Conservation (phyloP, 2,329 filamentous ascomycete species). For the Fusarium avenaceum region DNA sequence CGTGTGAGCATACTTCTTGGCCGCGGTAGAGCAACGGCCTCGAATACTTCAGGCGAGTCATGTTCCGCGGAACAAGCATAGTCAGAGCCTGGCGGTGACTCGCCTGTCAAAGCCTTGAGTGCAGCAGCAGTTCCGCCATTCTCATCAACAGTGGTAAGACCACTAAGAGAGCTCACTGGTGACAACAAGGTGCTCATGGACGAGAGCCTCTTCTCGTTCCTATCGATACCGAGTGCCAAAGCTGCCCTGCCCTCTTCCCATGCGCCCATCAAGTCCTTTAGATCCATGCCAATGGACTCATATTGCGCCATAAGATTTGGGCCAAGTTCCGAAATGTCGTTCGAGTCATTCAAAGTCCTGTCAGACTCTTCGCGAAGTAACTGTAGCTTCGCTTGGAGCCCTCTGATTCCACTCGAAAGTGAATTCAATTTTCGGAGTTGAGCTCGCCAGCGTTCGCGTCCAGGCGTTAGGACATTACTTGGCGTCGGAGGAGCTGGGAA, state of each 20-base stretch:
- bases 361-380: slow-evolving; percentile 91
- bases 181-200: slow-evolving; percentile 72
- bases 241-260: slow-evolving; percentile 92
- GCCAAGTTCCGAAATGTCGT: slow-evolving; percentile 80
- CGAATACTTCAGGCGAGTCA: slow-evolving; percentile 86
- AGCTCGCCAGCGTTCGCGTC: slow-evolving; percentile 85
- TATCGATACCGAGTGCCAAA: slow-evolving; percentile 83
- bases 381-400: slow-evolving; percentile 94
- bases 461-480: slow-evolving; percentile 74
- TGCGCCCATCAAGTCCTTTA: slow-evolving; percentile 82
- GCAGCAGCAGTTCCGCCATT: slow-evolving; percentile 67
- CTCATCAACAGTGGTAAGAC: slow-evolving; percentile 73
- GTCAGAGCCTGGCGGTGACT: slow-evolving; percentile 67
- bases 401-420: slow-evolving; percentile 89
- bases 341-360: slow-evolving; percentile 79
- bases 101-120: slow-evolving; percentile 82
- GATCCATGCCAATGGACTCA: slow-evolving; percentile 90
- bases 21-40: slow-evolving; percentile 83
- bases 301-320: slow-evolving; percentile 88
- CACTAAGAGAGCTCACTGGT: slow-evolving; percentile 74
- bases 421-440: slow-evolving; percentile 91
- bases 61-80: slow-evolving; percentile 69
- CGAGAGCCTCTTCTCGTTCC: slow-evolving; percentile 78
- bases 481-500: slow-evolving; percentile 69
- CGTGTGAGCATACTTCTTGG: slow-evolving; percentile 80